Base-by-base conservation (phyloP, 371 early-diverging fungal species). In the Lichtheimia corymbifera region DNA sequence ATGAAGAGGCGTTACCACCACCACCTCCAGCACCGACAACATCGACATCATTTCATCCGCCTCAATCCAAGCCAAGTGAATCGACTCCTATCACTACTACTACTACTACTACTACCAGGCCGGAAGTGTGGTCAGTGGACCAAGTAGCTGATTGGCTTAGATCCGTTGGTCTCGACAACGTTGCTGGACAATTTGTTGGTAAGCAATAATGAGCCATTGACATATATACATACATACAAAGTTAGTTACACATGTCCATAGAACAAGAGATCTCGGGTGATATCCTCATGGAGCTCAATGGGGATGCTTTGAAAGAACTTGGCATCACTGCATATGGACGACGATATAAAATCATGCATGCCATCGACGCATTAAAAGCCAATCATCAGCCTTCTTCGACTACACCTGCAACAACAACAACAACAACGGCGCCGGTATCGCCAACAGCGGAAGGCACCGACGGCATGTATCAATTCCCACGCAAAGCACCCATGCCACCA, bases 211-310 rank as follows among this genome's bases (percentile, higher is more conserved):
- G 53, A 53, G 11, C 11, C 11, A 35, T 35, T 35, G 35, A 35
- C 18, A 15, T 35, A 13, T 5, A 17, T 11, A 25, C n/a, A n/a
- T n/a, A n/a, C n/a, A n/a, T n/a, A n/a, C n/a, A 53, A 40, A 11
- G 28, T 28, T 2, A 30, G 20, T 42, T 27, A 56, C 42, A 14
- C 41, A 41, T 55, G 15, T 35, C 56, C 22, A 47, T 60, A 86
- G 87, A 79, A 2, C 84, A 87, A 63, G 90, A 90, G 47, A 88
- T 90, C 49, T 85, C 83, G 30, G 90, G 90, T 49, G 88, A 88
- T 30, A 77, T 87, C 11, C 71, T 90, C 9, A 43, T 88, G 18
- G 84, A 83, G 44, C 61, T 90, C 25, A 79, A 83, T 50, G 72
- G 87, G 58, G 78, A 82, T 47, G 77, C 86, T 11, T 66, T 90